A percentile compares a stretch with the other conserved stretches of the same genome.
phyloP scores from a whole-genome alignment of 1,284 basidiomycete species.

The Boletus semigastroideus region DNA sequence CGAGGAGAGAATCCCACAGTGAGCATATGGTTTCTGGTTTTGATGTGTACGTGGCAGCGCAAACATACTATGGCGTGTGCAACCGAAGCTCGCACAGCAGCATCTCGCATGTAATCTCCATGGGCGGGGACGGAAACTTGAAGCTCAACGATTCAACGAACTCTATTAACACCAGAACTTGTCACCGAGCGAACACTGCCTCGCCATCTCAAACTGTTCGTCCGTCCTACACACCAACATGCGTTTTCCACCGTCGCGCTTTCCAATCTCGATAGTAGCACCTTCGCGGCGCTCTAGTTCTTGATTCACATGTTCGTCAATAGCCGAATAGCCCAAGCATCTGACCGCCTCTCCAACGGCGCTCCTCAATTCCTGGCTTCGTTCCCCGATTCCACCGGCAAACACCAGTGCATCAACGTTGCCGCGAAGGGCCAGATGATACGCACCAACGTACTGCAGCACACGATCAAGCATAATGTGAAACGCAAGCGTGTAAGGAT shows the following conservation, averaged over 20 bases:
- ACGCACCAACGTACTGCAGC: conserved; percentile 68
- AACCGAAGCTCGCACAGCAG: not conserved
- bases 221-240: conserved; percentile 65
- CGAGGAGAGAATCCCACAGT: too few relatives aligned
- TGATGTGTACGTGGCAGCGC: not conserved
- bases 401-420: conserved; percentile 80
- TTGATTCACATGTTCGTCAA: conserved; percentile 44
- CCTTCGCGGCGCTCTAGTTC: conserved; percentile 33
- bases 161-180: conserved; percentile 13
- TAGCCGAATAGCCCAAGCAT: conserved; percentile 63
- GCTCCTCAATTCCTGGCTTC: conserved; percentile 56
- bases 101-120: not conserved
- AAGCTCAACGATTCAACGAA: too few relatives aligned
- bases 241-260: conserved; percentile 32
- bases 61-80: not conserved
- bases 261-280: conserved; percentile 48
- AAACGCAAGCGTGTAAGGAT: conserved; percentile 60
- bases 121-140: not conserved
- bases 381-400: conserved; percentile 84
- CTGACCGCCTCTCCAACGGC: conserved; percentile 52
- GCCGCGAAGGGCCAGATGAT: conserved; percentile 68
- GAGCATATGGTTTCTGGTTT: too few relatives aligned
- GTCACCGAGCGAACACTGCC: conserved; percentile 41
- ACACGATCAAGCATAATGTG: conserved; percentile 75
- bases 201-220: conserved; percentile 71